These are phyloP conservation scores for Saksenaea oblongispora DNA, from an alignment of 371 early-diverging fungal species.

Conservation along the genomic window DNA sequence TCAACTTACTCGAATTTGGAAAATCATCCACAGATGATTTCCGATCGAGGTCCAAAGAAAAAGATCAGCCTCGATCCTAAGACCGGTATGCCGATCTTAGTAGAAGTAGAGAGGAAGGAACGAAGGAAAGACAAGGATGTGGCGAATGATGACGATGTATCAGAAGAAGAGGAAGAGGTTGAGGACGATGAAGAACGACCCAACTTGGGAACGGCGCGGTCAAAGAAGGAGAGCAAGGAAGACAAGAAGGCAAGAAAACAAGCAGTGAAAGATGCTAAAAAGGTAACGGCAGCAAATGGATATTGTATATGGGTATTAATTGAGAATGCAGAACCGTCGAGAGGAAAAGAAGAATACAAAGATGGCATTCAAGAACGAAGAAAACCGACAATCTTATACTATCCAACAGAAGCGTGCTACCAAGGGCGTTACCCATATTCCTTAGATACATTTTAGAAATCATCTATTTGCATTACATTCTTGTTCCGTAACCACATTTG, in stretches of 20 bases:
- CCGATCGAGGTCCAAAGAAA: conserved; percentile 47
- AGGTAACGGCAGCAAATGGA: conserved; percentile 26
- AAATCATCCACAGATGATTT: conserved; percentile 76
- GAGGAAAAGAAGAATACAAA: conserved; percentile 77
- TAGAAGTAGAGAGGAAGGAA: conserved; percentile 48
- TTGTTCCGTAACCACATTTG: conserved; percentile 1
- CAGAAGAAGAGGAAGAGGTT: conserved; percentile 45
- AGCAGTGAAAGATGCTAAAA: conserved; percentile 78
- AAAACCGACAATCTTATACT: conserved; percentile 50
- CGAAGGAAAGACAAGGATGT: conserved; percentile 15
- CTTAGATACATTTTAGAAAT: conserved; percentile 17
- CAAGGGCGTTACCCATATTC: conserved; percentile 47
- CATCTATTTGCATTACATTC: conserved; percentile 4
- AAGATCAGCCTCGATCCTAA: conserved; percentile 62
- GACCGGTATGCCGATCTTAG: conserved; percentile 66
- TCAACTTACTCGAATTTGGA: conserved; percentile 85
- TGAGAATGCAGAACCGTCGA: conserved; percentile 56
- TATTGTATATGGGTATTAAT: background rate
- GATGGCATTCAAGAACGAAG: conserved; percentile 71
- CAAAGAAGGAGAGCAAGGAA: conserved; percentile 78
- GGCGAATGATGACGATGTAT: conserved; percentile 26
- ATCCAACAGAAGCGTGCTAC: conserved; percentile 54
- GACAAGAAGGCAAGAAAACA: conserved; percentile 90
- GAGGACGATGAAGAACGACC: conserved; percentile 46
- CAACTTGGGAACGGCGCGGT: conserved; percentile 63